phyloP scores from a whole-genome alignment of 208 protist species.

The Tritrichomonas musculus region DNA sequence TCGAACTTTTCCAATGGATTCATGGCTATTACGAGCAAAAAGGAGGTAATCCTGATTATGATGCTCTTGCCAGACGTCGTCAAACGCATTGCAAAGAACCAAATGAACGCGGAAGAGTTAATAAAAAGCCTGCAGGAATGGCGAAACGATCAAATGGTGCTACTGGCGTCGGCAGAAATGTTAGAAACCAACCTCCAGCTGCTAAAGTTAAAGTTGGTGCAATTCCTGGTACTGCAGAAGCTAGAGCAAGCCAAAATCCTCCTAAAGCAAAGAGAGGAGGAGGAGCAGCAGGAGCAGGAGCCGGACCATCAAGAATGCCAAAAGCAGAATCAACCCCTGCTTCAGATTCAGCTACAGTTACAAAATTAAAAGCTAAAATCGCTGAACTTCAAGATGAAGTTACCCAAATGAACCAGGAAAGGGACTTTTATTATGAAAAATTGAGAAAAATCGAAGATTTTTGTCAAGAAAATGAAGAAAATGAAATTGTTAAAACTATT shows the following conservation, averaged over 20 bases:
- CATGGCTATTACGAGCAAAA: not conserved
- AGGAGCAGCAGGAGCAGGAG: no score
- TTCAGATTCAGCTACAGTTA: not conserved
- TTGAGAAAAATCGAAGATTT: constrained; percentile 15
- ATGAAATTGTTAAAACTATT: not conserved
- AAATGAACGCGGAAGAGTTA: not conserved
- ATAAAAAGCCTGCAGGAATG: not conserved
- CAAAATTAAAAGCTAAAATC: not conserved
- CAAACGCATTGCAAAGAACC: not conserved
- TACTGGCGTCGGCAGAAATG: not conserved
- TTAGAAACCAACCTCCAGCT: no score
- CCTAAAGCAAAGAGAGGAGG: no score
- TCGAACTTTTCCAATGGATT: constrained; percentile 12
- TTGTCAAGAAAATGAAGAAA: not conserved
- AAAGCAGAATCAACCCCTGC: not conserved
- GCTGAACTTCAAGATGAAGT: not conserved
- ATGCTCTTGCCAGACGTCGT: not conserved
- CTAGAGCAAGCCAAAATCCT: no score
- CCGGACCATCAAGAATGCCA: no score
- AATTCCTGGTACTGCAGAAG: no score
- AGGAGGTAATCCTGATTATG: not conserved
- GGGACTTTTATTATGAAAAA: constrained; percentile 30
- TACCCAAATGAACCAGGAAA: not conserved
- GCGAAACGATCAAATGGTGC: not conserved
- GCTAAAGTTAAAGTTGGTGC: no score